A percentile compares a stretch with the other conserved stretches of the same genome.
Evolutionary conservation across 176 grass and related monocot genomes (phyloP).

Genomic region (Phoenix dactylifera): DNA sequence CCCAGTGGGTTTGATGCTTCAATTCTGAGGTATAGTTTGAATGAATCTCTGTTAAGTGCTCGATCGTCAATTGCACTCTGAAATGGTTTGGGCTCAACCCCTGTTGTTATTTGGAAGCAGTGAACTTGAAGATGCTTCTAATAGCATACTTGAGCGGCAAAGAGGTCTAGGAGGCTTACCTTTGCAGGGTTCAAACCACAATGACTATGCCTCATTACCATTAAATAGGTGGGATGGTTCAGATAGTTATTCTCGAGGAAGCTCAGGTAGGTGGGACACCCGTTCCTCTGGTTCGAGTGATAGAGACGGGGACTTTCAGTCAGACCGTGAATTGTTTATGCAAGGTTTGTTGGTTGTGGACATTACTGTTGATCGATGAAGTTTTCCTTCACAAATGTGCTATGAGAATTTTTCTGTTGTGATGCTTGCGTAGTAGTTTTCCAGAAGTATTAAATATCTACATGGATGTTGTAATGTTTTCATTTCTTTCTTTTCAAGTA

Average conservation of each 20-base stretch:
- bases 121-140: constrained; percentile 45
- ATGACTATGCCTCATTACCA: constrained; percentile 28
- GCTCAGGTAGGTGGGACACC: constrained; percentile 63
- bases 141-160: constrained; percentile 30
- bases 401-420: no score
- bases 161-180: constrained; percentile 12
- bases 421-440: no score
- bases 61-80: no score
- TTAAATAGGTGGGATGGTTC: constrained; percentile 31
- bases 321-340: constrained; percentile 33
- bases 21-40: constrained; percentile 39
- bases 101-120: constrained; percentile 21
- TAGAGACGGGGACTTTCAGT: constrained; percentile 44
- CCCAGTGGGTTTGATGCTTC: constrained; percentile 48
- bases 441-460: no score
- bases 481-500: no score
- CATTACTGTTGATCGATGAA: no score
- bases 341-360: constrained; percentile 37
- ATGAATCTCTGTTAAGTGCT: not conserved
- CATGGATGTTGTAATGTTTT: no score
- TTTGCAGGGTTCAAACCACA: constrained; percentile 16
- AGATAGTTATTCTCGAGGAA: constrained; percentile 39
- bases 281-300: constrained; percentile 60
- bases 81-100: not conserved
- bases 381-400: no score